These are phyloP conservation scores for Pichia sp. DNA, from an alignment of 1,139 yeast species.

Conservation along the genomic window DNA sequence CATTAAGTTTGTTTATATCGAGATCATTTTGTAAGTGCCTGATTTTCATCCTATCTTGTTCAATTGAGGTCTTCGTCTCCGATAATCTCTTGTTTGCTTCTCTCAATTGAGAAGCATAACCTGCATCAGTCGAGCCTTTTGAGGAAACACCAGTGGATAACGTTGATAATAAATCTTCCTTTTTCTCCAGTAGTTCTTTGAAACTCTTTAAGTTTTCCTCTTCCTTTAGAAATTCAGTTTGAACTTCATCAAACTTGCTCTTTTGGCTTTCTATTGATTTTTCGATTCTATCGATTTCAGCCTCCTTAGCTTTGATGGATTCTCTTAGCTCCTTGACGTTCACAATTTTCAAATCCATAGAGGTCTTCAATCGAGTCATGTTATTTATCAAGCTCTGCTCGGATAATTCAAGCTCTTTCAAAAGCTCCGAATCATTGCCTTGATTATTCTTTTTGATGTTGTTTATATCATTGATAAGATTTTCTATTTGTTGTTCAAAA, in stretches of 20 bases:
- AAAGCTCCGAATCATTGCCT: constrained; percentile 55
- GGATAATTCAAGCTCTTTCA: constrained; percentile 55
- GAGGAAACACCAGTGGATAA: constrained; percentile 89
- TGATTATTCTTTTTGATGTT: constrained; percentile 54
- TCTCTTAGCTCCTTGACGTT: constrained; percentile 1
- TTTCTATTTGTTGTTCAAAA: constrained; percentile 45
- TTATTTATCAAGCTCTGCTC: constrained; percentile 63
- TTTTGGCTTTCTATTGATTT: constrained; percentile 22
- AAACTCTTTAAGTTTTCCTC: constrained; percentile 42
- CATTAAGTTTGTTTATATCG: constrained; percentile 47
- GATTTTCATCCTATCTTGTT: constrained; percentile 59
- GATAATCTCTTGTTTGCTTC: constrained; percentile 59
- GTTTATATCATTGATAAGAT: constrained; percentile 59
- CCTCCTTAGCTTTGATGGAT: constrained; percentile 8
- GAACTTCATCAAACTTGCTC: constrained; percentile 28
- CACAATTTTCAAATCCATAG: constrained; percentile 25
- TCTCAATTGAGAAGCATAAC: constrained; percentile 71
- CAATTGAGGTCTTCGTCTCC: constrained; percentile 52
- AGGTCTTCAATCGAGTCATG: constrained; percentile 63
- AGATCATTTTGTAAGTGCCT: constrained; percentile 55
- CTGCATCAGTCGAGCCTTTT: constrained; percentile 74
- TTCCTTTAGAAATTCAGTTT: constrained; percentile 40
- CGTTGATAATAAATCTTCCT: constrained; percentile 78
- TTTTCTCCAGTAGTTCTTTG: constrained; percentile 51
- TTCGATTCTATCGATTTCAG: constrained; percentile 24